phyloP scores from a whole-genome alignment of 345 rosid genomes.

The Cardamine chenopodiifolia region DNA sequence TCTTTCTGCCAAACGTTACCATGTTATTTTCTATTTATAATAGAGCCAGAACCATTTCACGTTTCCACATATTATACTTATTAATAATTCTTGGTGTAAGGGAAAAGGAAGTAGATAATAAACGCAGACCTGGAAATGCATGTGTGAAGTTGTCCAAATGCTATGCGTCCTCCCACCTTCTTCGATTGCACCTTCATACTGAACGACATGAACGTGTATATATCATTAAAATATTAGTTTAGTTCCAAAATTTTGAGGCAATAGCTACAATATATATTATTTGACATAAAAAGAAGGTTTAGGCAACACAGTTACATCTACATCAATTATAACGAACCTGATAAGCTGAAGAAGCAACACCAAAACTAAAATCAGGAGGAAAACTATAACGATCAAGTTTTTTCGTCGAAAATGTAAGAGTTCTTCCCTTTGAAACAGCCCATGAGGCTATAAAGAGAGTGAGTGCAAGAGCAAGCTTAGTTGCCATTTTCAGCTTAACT shows the following conservation, averaged over 20 bases:
- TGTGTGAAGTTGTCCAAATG: conserved; percentile 44
- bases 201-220: conserved; percentile 4
- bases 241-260: background rate
- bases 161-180: conserved; percentile 48
- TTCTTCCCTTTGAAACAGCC: conserved; percentile 25
- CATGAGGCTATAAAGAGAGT: conserved; percentile 17
- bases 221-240: background rate
- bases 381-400: conserved; percentile 34
- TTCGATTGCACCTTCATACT: conserved; percentile 48
- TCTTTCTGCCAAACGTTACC: background rate
- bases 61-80: background rate
- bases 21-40: background rate
- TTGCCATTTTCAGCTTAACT: conserved; percentile 7
- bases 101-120: background rate
- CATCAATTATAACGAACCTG: conserved; percentile 34
- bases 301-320: background rate
- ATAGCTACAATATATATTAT: background rate
- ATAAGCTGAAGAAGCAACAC: conserved; percentile 46
- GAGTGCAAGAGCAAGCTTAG: conserved; percentile 8
- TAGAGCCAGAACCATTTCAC: background rate
- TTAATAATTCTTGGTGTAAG: background rate
- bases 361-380: conserved; percentile 41
- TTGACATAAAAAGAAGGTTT: background rate
- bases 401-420: background rate
- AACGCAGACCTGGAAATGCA: conserved; percentile 37